phyloP scores from a whole-genome alignment of 768 basidiomycete species.

The Suillus clintonianus region DNA sequence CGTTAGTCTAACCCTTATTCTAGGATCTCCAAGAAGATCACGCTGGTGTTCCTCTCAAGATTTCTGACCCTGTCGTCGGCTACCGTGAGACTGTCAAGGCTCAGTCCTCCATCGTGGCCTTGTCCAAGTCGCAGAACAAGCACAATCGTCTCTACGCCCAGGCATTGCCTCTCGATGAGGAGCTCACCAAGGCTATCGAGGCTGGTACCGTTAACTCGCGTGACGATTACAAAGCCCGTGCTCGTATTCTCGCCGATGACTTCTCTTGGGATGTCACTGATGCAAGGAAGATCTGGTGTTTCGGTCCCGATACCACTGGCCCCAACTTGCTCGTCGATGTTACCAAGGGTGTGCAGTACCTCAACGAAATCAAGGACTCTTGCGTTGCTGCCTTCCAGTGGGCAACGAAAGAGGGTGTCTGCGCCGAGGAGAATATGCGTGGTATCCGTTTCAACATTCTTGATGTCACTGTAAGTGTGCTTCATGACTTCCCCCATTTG shows the following conservation, averaged over 20 bases:
- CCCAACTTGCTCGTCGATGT: conserved; percentile 97
- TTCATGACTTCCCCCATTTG: background rate
- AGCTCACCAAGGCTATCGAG: conserved; percentile 93
- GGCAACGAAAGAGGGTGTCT: conserved; percentile 98
- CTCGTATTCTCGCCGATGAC: conserved; percentile 94
- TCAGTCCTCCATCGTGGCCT: conserved; percentile 92
- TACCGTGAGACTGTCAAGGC: conserved; percentile 98
- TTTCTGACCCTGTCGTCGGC: conserved; percentile 95
- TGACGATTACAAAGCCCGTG: conserved; percentile 97
- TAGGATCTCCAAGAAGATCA: conserved; percentile 99
- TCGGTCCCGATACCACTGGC: conserved; percentile 97
- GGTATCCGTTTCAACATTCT: conserved; percentile 95
- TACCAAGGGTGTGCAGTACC: conserved; percentile 98
- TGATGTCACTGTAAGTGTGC: conserved; percentile 81
- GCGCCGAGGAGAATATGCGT: conserved; percentile 98
- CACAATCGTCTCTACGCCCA: conserved; percentile 98
- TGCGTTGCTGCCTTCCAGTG: conserved; percentile 99
- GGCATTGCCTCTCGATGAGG: conserved; percentile 92
- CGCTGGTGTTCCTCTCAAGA: conserved; percentile 98
- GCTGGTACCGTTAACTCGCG: conserved; percentile 80
- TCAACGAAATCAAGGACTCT: conserved; percentile 99
- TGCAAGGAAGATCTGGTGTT: conserved; percentile 99
- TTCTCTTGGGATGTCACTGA: conserved; percentile 99
- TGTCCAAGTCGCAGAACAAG: conserved; percentile 99
- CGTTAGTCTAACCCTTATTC: conserved; percentile 1